Percentiles rank a stretch among this genome's conserved stretches.
Conservation (phyloP, 148 eudicot genomes). For the Rhododendron kiyosumense region DNA sequence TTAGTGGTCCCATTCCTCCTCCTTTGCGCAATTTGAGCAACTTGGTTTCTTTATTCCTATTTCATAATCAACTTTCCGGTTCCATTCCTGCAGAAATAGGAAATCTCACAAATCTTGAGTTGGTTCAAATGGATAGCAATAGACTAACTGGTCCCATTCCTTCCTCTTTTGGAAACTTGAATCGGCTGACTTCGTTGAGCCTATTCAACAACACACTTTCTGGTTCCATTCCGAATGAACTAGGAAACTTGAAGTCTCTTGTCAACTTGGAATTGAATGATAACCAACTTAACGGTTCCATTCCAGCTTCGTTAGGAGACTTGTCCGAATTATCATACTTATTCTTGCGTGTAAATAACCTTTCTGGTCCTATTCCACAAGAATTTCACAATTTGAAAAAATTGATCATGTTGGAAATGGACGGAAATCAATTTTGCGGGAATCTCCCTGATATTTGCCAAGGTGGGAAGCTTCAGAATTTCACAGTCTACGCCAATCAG, state of each 20-base stretch:
- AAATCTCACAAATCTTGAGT: background rate
- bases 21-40: background rate
- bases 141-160: background rate
- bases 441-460: background rate
- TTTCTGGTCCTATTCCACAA: background rate
- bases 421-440: background rate
- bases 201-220: background rate
- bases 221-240: background rate
- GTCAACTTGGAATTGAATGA: background rate
- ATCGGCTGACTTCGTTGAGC: background rate
- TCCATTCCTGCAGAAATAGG: background rate
- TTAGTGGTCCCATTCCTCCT: background rate
- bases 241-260: background rate
- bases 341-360: background rate
- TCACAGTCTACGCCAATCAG: background rate
- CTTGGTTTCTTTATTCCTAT: background rate
- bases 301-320: background rate
- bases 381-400: background rate
- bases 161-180: slow-evolving; percentile 1
- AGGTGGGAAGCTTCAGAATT: background rate
- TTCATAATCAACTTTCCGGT: background rate
- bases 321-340: background rate
- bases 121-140: background rate
- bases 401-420: background rate
- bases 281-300: background rate